Base-by-base conservation (phyloP, 805 yeast species). In the Ogataea degrootiae region DNA sequence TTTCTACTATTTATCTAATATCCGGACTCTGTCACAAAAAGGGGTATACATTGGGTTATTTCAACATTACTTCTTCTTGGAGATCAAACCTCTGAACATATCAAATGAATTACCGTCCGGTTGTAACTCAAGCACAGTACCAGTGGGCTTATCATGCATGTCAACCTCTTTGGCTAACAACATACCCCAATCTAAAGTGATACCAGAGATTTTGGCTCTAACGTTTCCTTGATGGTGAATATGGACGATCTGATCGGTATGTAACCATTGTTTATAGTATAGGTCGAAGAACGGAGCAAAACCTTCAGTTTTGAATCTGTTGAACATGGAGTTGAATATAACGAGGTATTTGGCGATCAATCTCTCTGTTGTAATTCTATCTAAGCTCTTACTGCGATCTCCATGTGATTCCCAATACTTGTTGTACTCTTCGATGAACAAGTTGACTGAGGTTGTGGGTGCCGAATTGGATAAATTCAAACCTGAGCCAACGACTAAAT, bases 41-140 rank as follows among this genome's bases (percentile, higher is more conserved):
- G 31, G 12, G 31, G 4, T 7, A 26, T 9, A 26, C 31, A 26
- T 26, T 2, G 4, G 11, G 31, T 26, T 1, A 26, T 26, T 5
- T 15, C 7, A 6, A 34, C 36, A 34, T 42, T 43, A 55, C 7
- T 67, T 66, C 59, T 82, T 85, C 50, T 72, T 82, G 17, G 83
- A 85, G 16, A 92, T 85, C 53, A 94, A 72, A 0, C 98, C 98
- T 56, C 77, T 85, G 70, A 94, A 86, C 75, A 94, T 91, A 63
- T 94, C 98, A 60, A 94, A 94, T 3, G 97, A 88, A 63, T 94
- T 94, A 1, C 99, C 99, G 66, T 94, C 99, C 0, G 99, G 98
- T 64, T 91, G 97, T 41, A 94, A 69, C 56, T 88, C 85, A 53
- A 76, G 82, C 5, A 59, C 69, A 38, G 70, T 74, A 0, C 88